phyloP scores from a whole-genome alignment of 805 yeast genomes.

The Peterozyma xylosa region DNA sequence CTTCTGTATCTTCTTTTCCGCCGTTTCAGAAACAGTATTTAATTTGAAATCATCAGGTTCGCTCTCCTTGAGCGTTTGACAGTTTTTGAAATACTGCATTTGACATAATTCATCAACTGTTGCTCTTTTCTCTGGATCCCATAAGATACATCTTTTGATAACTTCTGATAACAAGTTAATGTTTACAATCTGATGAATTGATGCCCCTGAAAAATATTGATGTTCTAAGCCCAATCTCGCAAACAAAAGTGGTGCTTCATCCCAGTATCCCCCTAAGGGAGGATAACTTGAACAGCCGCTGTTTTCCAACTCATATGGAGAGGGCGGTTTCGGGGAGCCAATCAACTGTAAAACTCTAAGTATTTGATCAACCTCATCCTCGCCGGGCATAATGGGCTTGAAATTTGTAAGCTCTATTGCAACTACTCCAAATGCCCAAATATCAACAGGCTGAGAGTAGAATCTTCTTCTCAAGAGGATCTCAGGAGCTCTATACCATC shows the following conservation, averaged over 20 bases:
- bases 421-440: conserved; percentile 84
- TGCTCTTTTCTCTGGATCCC: conserved; percentile 73
- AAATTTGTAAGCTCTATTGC: conserved; percentile 68
- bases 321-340: conserved; percentile 56
- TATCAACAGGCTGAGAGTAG: conserved; percentile 66
- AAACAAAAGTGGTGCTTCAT: conserved; percentile 48
- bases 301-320: conserved; percentile 6
- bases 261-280: conserved; percentile 73
- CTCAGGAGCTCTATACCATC: conserved; percentile 87
- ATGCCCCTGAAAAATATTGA: conserved; percentile 47
- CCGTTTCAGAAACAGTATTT: conserved; percentile 6
- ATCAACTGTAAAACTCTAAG: conserved; percentile 57
- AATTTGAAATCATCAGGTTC: too few relatives aligned
- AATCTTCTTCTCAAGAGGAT: conserved; percentile 54
- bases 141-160: conserved; percentile 47
- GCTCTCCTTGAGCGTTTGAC: conserved; percentile 19
- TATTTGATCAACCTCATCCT: conserved; percentile 71
- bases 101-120: conserved; percentile 39
- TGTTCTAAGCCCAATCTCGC: conserved; percentile 45
- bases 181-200: conserved; percentile 36
- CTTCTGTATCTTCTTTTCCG: not conserved
- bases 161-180: conserved; percentile 33
- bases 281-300: conserved; percentile 11
- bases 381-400: conserved; percentile 79
- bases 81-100: conserved; percentile 47